These are phyloP conservation scores for Achlya hypogyna DNA, from an alignment of 352 stramenopile genomes.

Conservation along the genomic window DNA sequence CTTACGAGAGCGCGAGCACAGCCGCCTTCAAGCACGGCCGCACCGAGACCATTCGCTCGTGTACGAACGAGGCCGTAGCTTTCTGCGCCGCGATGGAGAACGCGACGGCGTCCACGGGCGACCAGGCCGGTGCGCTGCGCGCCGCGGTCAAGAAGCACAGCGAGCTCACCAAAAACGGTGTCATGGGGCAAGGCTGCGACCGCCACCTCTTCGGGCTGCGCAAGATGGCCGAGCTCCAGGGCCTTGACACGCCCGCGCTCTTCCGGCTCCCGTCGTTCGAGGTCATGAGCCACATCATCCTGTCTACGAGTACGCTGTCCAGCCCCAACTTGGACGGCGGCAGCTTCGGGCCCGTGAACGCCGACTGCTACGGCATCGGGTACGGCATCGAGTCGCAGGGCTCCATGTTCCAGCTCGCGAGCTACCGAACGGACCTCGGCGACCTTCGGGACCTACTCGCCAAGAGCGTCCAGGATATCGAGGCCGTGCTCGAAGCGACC, in stretches of 20 bases:
- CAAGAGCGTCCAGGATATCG: slow-evolving; percentile 62
- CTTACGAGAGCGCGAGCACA: slow-evolving; percentile 84
- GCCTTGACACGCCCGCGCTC: slow-evolving; percentile 50
- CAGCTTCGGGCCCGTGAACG: slow-evolving; percentile 84
- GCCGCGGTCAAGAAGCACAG: slow-evolving; percentile 78
- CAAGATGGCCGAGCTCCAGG: slow-evolving; percentile 55
- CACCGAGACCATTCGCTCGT: slow-evolving; percentile 84
- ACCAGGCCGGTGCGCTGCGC: slow-evolving; percentile 61
- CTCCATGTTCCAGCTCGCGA: slow-evolving; percentile 79
- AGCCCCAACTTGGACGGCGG: slow-evolving; percentile 76
- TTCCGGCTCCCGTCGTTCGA: slow-evolving; percentile 73
- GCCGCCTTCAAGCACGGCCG: slow-evolving; percentile 88
- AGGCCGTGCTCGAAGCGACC: slow-evolving; percentile 42
- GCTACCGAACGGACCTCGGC: slow-evolving; percentile 68
- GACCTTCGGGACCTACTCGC: slow-evolving; percentile 65
- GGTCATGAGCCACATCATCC: slow-evolving; percentile 81
- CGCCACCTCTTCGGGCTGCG: slow-evolving; percentile 76
- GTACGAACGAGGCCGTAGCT: slow-evolving; percentile 70
- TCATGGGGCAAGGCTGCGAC: slow-evolving; percentile 87
- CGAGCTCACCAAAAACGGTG: slow-evolving; percentile 82
- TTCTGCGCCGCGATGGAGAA: slow-evolving; percentile 73
- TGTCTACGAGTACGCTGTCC: slow-evolving; percentile 86
- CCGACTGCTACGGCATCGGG: slow-evolving; percentile 85
- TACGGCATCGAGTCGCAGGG: slow-evolving; percentile 81
- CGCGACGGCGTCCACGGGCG: slow-evolving; percentile 32